Evolutionary conservation across 441 rosid genomes (phyloP).

Genomic region (Gossypium davidsonii): DNA sequence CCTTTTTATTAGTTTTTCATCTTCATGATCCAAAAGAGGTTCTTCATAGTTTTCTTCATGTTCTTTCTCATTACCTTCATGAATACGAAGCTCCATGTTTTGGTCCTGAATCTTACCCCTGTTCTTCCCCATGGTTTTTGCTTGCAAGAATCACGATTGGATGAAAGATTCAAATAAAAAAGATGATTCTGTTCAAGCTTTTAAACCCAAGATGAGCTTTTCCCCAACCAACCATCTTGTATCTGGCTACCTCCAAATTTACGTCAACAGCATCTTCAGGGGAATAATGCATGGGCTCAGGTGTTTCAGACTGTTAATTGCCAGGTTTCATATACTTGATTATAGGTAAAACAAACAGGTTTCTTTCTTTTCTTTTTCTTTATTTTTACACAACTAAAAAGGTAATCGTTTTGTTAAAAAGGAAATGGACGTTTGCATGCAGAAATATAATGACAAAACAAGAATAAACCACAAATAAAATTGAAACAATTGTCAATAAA

Average conservation of each 20-base stretch:
- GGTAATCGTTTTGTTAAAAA: neutral
- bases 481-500: neutral
- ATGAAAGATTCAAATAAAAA: neutral
- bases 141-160: neutral
- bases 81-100: neutral
- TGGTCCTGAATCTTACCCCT: conserved; percentile 6
- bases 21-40: conserved; percentile 6
- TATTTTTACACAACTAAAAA: neutral
- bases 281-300: neutral
- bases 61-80: neutral
- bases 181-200: neutral
- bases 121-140: conserved; percentile 3
- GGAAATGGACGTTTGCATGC: neutral
- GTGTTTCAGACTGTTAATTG: neutral
- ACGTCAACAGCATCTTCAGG: neutral
- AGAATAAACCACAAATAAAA: neutral
- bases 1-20: conserved; percentile 18
- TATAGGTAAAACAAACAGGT: neutral
- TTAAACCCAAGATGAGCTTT: neutral
- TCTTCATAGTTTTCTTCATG: neutral
- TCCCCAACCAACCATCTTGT: neutral
- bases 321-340: neutral
- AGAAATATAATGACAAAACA: neutral
- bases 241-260: conserved; percentile 1
- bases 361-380: neutral